Conservation (phyloP, 2,329 filamentous ascomycete genomes). For the Trichoderma gracile region DNA sequence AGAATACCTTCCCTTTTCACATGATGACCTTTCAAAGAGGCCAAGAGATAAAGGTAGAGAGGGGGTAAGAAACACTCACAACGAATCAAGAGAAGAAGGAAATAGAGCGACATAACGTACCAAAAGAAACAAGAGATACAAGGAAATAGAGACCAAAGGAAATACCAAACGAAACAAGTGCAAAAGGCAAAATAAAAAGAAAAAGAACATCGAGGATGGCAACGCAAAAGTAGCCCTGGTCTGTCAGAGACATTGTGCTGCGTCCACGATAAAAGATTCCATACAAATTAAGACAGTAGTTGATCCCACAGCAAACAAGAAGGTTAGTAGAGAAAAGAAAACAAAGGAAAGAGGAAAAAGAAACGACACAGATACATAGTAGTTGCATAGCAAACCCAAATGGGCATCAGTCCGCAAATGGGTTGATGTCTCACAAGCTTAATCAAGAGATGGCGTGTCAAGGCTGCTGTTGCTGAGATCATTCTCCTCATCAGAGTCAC, state of each 20-base stretch:
- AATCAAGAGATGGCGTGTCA: conserved; percentile 4
- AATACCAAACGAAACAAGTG: no score
- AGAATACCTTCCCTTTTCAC: neutral
- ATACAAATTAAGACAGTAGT: no score
- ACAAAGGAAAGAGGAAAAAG: neutral
- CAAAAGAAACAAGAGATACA: no score
- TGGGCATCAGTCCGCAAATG: neutral
- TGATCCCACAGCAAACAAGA: no score
- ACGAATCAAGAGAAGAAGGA: neutral
- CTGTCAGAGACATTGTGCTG: no score
- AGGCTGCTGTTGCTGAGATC: conserved; percentile 10
- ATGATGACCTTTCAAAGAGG: neutral
- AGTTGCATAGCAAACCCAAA: neutral
- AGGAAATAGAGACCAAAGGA: no score
- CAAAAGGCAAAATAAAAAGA: no score
- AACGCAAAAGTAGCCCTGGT: no score
- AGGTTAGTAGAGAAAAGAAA: neutral
- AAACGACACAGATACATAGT: neutral
- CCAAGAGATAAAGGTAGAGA: neutral
- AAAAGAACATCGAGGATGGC: no score
- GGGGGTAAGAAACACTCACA: neutral
- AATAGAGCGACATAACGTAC: no score
- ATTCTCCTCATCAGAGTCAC: conserved; percentile 17
- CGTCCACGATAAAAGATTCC: no score
- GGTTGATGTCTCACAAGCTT: neutral